Conservation (phyloP, 2,329 filamentous ascomycete species). For the Monosporascus sp. region DNA sequence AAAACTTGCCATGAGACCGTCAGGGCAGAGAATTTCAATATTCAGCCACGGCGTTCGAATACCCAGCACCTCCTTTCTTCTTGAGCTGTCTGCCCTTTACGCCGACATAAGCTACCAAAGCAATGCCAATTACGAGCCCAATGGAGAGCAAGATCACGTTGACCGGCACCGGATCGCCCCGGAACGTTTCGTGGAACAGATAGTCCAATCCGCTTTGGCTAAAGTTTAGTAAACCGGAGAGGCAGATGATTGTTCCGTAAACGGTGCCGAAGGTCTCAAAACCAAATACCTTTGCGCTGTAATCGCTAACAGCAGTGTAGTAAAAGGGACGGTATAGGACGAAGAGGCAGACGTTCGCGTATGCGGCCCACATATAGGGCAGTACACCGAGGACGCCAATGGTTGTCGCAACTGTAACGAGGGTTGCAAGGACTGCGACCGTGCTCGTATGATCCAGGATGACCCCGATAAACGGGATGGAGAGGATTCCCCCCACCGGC, state of each 20-base stretch:
- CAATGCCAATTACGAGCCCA: constrained; percentile 59
- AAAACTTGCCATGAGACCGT: too few species aligned
- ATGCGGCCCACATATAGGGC: constrained; percentile 63
- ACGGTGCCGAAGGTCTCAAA: constrained; percentile 90
- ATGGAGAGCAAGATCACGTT: constrained; percentile 62
- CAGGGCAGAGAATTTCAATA: constrained; percentile 5
- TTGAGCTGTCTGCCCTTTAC: constrained; percentile 28
- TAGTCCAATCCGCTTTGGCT: constrained; percentile 75
- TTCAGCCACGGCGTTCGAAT: constrained; percentile 7
- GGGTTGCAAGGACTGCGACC: constrained; percentile 60
- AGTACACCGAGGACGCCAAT: constrained; percentile 76
- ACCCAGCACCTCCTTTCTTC: constrained; percentile 15
- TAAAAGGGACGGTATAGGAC: constrained; percentile 84
- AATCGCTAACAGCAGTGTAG: constrained; percentile 87
- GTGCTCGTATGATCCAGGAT: constrained; percentile 75
- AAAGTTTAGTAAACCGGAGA: constrained; percentile 80
- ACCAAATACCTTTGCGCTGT: constrained; percentile 85
- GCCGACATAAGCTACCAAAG: constrained; percentile 62
- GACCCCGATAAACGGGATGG: constrained; percentile 78
- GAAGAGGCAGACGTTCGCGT: constrained; percentile 72
- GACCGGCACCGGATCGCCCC: constrained; percentile 69
- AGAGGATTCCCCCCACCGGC: constrained; percentile 75
- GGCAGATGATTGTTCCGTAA: constrained; percentile 85
- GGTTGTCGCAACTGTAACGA: constrained; percentile 65
- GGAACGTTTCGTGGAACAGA: constrained; percentile 67